phyloP scores from a whole-genome alignment of 768 basidiomycete genomes.

The Termitomyces sp. region DNA sequence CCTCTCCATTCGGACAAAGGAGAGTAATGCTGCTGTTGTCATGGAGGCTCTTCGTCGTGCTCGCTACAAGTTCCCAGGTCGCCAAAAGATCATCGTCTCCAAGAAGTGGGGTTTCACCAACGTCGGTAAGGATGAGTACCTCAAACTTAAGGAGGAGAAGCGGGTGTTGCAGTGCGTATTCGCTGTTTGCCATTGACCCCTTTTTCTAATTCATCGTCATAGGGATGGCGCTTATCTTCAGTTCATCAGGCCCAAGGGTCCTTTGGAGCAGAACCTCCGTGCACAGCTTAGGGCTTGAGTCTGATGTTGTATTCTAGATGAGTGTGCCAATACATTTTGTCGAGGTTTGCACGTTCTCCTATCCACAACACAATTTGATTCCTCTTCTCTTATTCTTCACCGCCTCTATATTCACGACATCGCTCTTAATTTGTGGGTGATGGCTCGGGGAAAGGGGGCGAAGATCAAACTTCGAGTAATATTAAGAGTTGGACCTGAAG shows the following conservation, averaged over 20 bases:
- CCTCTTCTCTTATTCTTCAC: conserved; percentile 30
- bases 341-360: neutral
- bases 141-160: conserved; percentile 86
- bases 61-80: conserved; percentile 99
- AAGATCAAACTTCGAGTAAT: conserved; percentile 33
- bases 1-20: conserved; percentile 84
- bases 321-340: conserved; percentile 11
- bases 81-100: conserved; percentile 94
- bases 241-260: conserved; percentile 88
- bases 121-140: conserved; percentile 86
- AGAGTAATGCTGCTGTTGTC: conserved; percentile 80
- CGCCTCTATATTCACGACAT: conserved; percentile 76
- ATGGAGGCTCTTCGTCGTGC: conserved; percentile 97
- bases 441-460: conserved; percentile 87
- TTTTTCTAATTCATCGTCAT: conserved; percentile 1
- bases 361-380: neutral
- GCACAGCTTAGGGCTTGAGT: conserved; percentile 73
- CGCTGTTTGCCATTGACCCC: conserved; percentile 7
- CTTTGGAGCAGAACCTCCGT: conserved; percentile 80
- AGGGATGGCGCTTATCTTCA: conserved; percentile 96
- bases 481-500: neutral
- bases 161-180: conserved; percentile 77
- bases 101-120: conserved; percentile 99
- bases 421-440: conserved; percentile 47
- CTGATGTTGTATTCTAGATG: conserved; percentile 11